These are phyloP conservation scores for Fusarium anthophilum DNA, from an alignment of 2,329 filamentous ascomycete species.

Conservation along the genomic window DNA sequence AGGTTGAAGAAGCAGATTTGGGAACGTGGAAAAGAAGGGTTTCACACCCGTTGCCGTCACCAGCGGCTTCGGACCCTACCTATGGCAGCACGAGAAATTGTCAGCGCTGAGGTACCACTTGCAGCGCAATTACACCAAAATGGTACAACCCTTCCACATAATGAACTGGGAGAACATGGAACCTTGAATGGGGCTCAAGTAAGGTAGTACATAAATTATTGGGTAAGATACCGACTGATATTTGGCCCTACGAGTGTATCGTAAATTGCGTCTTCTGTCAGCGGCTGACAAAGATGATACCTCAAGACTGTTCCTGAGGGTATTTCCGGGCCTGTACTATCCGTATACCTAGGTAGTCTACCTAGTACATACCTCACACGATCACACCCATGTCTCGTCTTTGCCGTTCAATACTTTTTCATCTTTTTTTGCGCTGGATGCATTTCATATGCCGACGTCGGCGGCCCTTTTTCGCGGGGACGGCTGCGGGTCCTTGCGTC, in stretches of 20 bases:
- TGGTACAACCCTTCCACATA: conserved; percentile 3
- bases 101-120: conserved; percentile 36
- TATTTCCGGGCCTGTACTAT: conserved; percentile 8
- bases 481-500: conserved; percentile 23
- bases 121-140: conserved; percentile 15
- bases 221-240: background rate
- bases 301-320: background rate
- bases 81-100: conserved; percentile 42
- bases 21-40: conserved; percentile 34
- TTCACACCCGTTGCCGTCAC: conserved; percentile 28
- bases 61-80: conserved; percentile 45
- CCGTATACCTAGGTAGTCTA: background rate
- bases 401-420: conserved; percentile 5
- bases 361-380: background rate
- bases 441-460: conserved; percentile 38
- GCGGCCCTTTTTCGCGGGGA: conserved; percentile 35
- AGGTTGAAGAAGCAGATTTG: conserved; percentile 11
- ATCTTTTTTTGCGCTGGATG: conserved; percentile 19
- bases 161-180: background rate
- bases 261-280: conserved; percentile 1
- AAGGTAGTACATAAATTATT: background rate
- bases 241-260: conserved; percentile 3
- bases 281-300: conserved; percentile 2
- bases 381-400: background rate
- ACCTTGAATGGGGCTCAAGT: conserved; percentile 5